Evolutionary conservation across 164 flowering plant species (phyloP).

Genomic region (Hamamelis virginiana): DNA sequence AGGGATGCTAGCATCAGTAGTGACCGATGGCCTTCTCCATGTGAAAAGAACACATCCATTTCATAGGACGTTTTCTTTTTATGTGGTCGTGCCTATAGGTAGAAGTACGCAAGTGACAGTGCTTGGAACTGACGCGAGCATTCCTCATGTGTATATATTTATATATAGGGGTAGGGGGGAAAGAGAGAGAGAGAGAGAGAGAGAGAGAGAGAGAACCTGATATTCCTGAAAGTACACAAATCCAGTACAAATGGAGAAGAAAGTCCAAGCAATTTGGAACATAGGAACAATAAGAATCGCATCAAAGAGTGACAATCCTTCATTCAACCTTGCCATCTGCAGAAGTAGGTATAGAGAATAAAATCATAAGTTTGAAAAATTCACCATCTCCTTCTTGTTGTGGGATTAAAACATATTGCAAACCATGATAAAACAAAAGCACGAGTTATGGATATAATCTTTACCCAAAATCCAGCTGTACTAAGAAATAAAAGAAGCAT

Average conservation of each 20-base stretch:
- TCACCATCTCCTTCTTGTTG: neutral
- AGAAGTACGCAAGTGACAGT: no score
- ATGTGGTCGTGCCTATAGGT: no score
- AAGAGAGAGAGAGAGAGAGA: constrained; percentile 13
- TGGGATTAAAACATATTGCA: neutral
- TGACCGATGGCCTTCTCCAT: no score
- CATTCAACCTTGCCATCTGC: constrained; percentile 97
- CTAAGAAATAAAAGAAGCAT: constrained; percentile 84
- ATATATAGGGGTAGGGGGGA: neutral
- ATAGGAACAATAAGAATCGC: constrained; percentile 97
- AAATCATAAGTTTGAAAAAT: constrained; percentile 3
- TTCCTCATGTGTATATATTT: no score
- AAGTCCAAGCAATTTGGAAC: constrained; percentile 99
- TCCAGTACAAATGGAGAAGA: constrained; percentile 96
- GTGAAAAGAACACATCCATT: no score
- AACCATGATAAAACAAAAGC: neutral
- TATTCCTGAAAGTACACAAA: constrained; percentile 94
- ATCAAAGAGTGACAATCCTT: constrained; percentile 89
- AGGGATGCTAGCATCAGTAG: no score
- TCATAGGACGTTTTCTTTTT: no score
- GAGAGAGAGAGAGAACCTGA: constrained; percentile 54
- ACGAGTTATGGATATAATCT: neutral
- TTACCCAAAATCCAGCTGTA: constrained; percentile 98
- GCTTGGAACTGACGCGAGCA: no score
- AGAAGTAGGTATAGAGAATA: constrained; percentile 11